phyloP scores from a whole-genome alignment of 352 stramenopile species.

The Aphanomyces invadans region DNA sequence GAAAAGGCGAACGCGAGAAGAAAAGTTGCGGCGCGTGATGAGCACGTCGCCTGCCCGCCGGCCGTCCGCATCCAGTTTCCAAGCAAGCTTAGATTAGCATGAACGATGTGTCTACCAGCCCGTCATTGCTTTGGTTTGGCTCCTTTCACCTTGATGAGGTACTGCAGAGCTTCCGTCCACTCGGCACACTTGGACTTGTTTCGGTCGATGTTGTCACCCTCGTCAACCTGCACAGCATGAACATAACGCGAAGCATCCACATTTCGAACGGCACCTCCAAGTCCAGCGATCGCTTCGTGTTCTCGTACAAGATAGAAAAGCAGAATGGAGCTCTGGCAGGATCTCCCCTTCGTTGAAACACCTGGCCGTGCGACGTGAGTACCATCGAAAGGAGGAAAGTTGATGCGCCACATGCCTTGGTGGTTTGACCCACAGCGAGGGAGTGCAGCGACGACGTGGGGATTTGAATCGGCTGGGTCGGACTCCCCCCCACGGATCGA shows the following conservation, averaged over 20 bases:
- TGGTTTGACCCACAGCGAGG: background rate
- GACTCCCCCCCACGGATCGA: constrained; percentile 39
- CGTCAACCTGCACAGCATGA: constrained; percentile 36
- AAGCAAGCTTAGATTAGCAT: constrained; percentile 1
- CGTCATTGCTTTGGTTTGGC: constrained; percentile 21
- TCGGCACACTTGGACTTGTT: constrained; percentile 54
- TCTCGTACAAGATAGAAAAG: constrained; percentile 74
- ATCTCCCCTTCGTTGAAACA: constrained; percentile 17
- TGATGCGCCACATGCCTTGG: constrained; percentile 18
- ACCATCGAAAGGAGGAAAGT: no score
- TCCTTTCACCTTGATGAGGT: constrained; percentile 58
- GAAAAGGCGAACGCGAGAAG: constrained; percentile 8
- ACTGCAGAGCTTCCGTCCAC: constrained; percentile 65
- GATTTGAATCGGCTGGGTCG: constrained; percentile 14
- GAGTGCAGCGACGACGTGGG: constrained; percentile 15
- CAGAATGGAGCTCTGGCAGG: constrained; percentile 31
- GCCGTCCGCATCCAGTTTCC: background rate
- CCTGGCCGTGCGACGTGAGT: background rate
- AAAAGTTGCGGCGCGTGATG: background rate
- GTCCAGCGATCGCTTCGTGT: constrained; percentile 51
- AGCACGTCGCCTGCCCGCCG: background rate
- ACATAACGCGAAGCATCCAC: background rate
- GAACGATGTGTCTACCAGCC: background rate
- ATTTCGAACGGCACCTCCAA: constrained; percentile 39
- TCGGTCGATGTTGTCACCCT: constrained; percentile 49